Conservation (phyloP, 768 basidiomycete genomes). For the Coprinopsis strossmayeri region DNA sequence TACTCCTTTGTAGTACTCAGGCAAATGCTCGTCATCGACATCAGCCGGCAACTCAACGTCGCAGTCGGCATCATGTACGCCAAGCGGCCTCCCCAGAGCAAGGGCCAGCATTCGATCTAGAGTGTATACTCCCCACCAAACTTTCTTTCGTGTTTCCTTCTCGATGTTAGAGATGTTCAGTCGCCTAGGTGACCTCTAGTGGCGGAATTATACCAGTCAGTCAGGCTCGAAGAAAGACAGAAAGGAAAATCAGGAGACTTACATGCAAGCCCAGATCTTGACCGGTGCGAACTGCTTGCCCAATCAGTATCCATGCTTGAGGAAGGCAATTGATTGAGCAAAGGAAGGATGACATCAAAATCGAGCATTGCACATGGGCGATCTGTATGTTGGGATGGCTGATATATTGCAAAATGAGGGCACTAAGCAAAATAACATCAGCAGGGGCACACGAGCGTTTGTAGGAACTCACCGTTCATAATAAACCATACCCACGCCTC, state of each 20-base stretch:
- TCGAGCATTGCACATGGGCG: conserved; percentile 85
- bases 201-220: too few species aligned
- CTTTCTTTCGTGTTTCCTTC: conserved; percentile 84
- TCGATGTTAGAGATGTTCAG: conserved; percentile 65
- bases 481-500: conserved; percentile 85
- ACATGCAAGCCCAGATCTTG: conserved; percentile 93
- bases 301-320: conserved; percentile 89
- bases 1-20: conserved; percentile 66
- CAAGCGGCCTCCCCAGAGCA: conserved; percentile 82
- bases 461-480: conserved; percentile 65
- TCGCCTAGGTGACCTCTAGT: conserved; percentile 78
- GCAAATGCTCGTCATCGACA: conserved; percentile 73
- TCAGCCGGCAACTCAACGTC: conserved; percentile 83
- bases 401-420: conserved; percentile 87
- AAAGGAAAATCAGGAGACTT: conserved; percentile 28
- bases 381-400: conserved; percentile 81
- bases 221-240: conserved; percentile 8
- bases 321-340: conserved; percentile 92
- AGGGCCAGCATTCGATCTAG: conserved; percentile 91
- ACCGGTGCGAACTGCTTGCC: conserved; percentile 83
- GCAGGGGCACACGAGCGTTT: conserved; percentile 9
- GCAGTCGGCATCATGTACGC: conserved; percentile 84
- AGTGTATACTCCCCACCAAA: conserved; percentile 93
- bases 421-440: conserved; percentile 38
- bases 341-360: conserved; percentile 84